Percentiles rank a stretch among this genome's conserved stretches.
These are phyloP conservation scores for Craterostigma plantagineum DNA, from an alignment of 257 asterid species.

Conservation along the genomic window DNA sequence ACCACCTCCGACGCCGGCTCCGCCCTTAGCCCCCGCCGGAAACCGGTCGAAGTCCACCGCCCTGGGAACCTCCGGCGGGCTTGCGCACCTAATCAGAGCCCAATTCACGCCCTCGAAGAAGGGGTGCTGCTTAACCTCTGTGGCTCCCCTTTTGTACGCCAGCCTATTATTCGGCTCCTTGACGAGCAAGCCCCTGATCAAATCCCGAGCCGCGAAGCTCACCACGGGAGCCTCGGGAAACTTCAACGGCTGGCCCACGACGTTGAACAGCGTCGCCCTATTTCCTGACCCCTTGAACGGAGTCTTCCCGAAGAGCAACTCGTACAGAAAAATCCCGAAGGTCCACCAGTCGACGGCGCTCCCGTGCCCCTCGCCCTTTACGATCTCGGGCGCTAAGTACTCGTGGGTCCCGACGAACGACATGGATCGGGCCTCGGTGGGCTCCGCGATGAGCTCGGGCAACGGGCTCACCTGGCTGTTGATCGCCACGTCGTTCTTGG, in stretches of 20 bases:
- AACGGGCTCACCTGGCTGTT: constrained; percentile 50
- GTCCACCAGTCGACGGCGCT: constrained; percentile 82
- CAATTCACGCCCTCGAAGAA: constrained; percentile 71
- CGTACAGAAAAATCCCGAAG: constrained; percentile 41
- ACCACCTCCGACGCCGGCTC: too few species aligned
- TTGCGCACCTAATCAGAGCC: constrained; percentile 59
- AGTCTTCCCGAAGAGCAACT: constrained; percentile 49
- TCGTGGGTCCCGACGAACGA: constrained; percentile 62
- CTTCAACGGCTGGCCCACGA: constrained; percentile 51
- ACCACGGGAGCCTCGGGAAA: constrained; percentile 58
- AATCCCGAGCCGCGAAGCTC: constrained; percentile 50
- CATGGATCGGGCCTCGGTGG: constrained; percentile 57
- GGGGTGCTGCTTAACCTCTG: constrained; percentile 55
- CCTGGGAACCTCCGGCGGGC: constrained; percentile 49
- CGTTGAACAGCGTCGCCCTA: constrained; percentile 48
- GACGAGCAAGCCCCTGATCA: constrained; percentile 43
- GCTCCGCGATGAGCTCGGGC: constrained; percentile 58
- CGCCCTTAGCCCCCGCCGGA: constrained; percentile 12
- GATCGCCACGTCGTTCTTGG: constrained; percentile 27
- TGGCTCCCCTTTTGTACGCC: constrained; percentile 57
- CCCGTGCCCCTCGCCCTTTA: constrained; percentile 62
- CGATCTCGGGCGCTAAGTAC: constrained; percentile 49
- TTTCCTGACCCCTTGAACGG: constrained; percentile 60
- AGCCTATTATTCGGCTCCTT: constrained; percentile 53
- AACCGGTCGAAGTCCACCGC: constrained; percentile 36